Base-by-base conservation (phyloP, 495 filamentous ascomycete genomes). In the Podospora tetraspora region DNA sequence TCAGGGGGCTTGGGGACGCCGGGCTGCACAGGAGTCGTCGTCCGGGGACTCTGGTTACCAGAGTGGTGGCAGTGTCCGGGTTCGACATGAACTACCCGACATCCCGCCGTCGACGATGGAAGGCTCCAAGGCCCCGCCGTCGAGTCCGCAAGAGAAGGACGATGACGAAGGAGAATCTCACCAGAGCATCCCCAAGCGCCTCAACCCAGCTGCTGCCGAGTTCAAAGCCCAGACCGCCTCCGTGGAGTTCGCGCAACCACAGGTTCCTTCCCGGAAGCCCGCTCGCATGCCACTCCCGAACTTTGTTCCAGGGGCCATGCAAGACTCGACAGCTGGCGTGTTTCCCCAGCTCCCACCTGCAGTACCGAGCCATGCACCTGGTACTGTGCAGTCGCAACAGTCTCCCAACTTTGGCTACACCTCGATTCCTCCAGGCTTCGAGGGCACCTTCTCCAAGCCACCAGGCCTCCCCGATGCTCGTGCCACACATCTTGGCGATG, bases 201-300 rank as follows among this genome's bases (percentile, higher is more conserved):
- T 78, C 52, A 77, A 78, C 37, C 76, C 76, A 37, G 64, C 73
- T 13, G 73, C 76, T 3, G 70, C 70, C n/a, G 73, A 78, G 63
- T 78, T 78, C 63, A 74, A 66, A 63, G 70, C 70, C 11, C 61
- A 22, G 11, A 3, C 19, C 61, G 27, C 43, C 16, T 19, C 43
- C 43, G 16, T 52, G 16, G 43, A 52, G 43, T n/a, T 52, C 19
- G 43, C 16, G 6, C 43, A n/a, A 1, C 43, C 43, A 9, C 19
- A 2, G 6, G 6, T n/a, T n/a, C 8, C 43, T 52, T n/a, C 43
- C 43, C 43, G 19, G 16, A 52, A 52, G 43, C 16, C n/a, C 1
- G 43, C 16, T 19, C 43, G 43, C 2, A 52, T 19, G 43, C 43
- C 43, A n/a, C 19, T 52, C 43, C 4, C 43, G 19, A 52, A 52